Evolutionary conservation across 805 yeast species (phyloP), one percentile per base, ranked within the genome.

Genomic region (Pichia nanzhaoensis): DNA sequence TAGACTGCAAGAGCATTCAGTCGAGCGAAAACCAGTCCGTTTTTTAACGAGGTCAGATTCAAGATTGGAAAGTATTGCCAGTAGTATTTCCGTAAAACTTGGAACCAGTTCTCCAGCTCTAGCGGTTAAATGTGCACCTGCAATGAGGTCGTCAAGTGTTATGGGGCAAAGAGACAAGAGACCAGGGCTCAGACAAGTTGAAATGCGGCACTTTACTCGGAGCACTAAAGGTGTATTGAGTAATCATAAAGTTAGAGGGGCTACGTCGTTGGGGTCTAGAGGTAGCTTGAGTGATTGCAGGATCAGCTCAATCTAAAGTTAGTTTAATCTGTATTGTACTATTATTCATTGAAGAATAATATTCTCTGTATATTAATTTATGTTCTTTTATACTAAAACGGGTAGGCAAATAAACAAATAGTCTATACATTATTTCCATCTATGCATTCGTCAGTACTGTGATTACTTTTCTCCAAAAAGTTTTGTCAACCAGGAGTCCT

Each of bases 401-500:
- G 31, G 35, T 24, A 39, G 12, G 33, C 14, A 30, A 13, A n/a
- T 21, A 33, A 16, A 8, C 4, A 3, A 28, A 24, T 6, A 10
- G 6, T 7, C 10, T 24, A 24, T 7, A n/a, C n/a, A n/a, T n/a
- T n/a, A n/a, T n/a, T n/a, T n/a, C n/a, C n/a, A 24, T 24, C 9
- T 10, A 24, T 24, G 28, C 10, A 7, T 24, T 24, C 10, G 10
- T 24, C 28, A 24, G 10, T 24, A 10, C 9, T 19, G 16, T 17
- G 17, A 7, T 74, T 42, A 66, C 46, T 66, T 68, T 32, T 63
- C 66, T 14, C 78, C 78, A 55, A 73, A 73, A 4, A 72, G 48
- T 45, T 58, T 54, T 1, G 74, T 69, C 18, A 68, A 35, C 70
- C 70, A 65, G 22, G 69, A 59, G 27, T 64, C 53, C 31, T 55